Conservation (phyloP, 1,139 yeast genomes). For the Taphrina communis region DNA sequence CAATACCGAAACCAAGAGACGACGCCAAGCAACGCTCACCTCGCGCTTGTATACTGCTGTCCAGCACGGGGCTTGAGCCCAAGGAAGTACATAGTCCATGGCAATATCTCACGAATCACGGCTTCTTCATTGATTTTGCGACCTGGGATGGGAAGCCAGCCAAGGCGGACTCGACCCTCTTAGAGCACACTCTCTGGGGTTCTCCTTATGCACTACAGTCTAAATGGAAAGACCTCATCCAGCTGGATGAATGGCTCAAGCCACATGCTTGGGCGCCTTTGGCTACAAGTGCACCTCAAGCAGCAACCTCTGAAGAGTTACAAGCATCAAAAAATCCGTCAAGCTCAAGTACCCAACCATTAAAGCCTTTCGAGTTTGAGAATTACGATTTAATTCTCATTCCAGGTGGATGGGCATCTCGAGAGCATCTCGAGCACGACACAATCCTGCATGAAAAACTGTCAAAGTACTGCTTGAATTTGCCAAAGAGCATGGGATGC, state of each 20-base stretch:
- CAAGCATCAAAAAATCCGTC: background rate
- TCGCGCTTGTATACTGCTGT: constrained; percentile 32
- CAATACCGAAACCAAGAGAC: constrained; percentile 9
- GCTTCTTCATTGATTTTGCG: constrained; percentile 39
- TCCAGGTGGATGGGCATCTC: constrained; percentile 33
- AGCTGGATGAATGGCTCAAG: constrained; percentile 33
- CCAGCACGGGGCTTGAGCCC: constrained; percentile 29
- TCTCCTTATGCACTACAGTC: constrained; percentile 16
- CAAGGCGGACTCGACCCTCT: constrained; percentile 21
- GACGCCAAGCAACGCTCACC: constrained; percentile 20
- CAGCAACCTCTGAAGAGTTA: background rate
- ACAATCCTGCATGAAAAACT: constrained; percentile 25
- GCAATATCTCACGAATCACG: constrained; percentile 37
- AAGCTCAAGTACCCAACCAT: background rate
- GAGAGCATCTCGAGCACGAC: constrained; percentile 31
- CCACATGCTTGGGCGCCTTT: constrained; percentile 38
- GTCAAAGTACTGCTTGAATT: constrained; percentile 15
- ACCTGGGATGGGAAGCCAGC: constrained; percentile 39
- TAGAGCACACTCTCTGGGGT: constrained; percentile 27
- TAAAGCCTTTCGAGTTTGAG: constrained; percentile 15
- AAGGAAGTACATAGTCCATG: constrained; percentile 31
- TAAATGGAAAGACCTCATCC: constrained; percentile 25
- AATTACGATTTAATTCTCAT: constrained; percentile 29
- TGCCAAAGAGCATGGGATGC: constrained; percentile 20
- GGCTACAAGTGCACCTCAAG: background rate